Conservation (phyloP, 345 rosid species). For the Pistacia vera region DNA sequence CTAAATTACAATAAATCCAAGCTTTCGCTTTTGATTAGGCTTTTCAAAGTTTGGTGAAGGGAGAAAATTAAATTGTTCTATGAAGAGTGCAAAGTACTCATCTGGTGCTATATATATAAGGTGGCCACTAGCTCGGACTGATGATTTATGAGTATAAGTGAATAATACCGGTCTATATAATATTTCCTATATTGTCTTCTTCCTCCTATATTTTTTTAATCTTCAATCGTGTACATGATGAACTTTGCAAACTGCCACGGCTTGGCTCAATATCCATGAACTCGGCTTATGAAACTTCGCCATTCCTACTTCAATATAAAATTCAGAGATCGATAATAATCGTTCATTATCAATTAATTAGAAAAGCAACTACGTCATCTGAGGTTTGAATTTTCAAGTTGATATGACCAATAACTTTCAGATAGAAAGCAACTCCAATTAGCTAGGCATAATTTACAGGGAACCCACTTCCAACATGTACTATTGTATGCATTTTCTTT, state of each 20-base stretch:
- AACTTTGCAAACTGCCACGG: background rate
- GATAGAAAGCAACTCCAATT: background rate
- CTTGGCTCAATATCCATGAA: background rate
- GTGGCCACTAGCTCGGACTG: background rate
- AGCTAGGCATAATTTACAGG: too few relatives aligned
- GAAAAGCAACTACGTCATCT: background rate
- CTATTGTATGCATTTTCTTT: background rate
- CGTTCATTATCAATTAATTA: background rate
- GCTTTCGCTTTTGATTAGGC: background rate
- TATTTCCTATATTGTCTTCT: constrained; percentile 18
- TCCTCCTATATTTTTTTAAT: constrained; percentile 8
- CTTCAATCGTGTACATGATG: constrained; percentile 2
- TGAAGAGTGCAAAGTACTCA: constrained; percentile 6
- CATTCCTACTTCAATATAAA: background rate
- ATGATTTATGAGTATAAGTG: background rate
- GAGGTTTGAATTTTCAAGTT: too few relatives aligned
- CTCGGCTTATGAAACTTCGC: constrained; percentile 3
- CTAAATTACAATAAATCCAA: background rate
- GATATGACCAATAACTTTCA: background rate
- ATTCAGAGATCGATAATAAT: background rate
- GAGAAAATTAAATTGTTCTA: background rate
- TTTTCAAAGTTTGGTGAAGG: constrained; percentile 5
- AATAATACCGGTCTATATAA: constrained; percentile 21
- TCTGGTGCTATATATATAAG: constrained; percentile 8
- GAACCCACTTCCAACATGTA: background rate